Evolutionary conservation across 2,329 filamentous ascomycete species (phyloP), one percentile per base, ranked within the genome.

Genomic region (Ophiobolus disseminans): DNA sequence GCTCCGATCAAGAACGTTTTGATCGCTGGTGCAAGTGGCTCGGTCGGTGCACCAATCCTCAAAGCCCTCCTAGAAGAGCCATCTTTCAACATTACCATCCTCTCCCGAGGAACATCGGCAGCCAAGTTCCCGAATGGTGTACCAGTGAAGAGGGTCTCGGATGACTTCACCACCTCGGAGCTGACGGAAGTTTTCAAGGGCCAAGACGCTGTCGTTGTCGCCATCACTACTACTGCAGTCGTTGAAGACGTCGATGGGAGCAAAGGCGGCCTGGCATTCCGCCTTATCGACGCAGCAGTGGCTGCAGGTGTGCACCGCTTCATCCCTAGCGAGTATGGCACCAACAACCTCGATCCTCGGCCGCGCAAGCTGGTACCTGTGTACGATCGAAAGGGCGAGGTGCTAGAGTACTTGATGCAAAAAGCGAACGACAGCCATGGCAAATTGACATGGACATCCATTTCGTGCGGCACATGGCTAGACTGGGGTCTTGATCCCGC

Each of bases 241-340:
- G 63, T 60, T 7, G 36, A 56, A 20, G 55, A 58, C 20, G 50
- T n/a, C n/a, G n/a, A n/a, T n/a, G n/a, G n/a, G n/a, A n/a, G 47
- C 5, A 40, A 40, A 30, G 51, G 60, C 16, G 50, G 59, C 16
- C 48, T 65, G 28, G 55, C 55, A 4, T 58, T 58, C 48, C 54
- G 59, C 11, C 56, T 78, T 16, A 66, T 77, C 37, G 73, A 76
- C 40, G 75, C 74, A 3, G 66, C 74, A 13, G 56, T 75, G 28
- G 65, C 70, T 1, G 72, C 73, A 1, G 72, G 73, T 10, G 73
- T 76, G 1, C 63, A 66, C 35, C 67, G 73, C 19, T 69, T 76
- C 52, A 66, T 78, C 26, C 75, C 75, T 1, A 64, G 63, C 5
- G 75, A 76, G 47, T 78, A 69, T 49, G 74, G 73, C 41, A 57